Base-by-base conservation (phyloP, 345 rosid genomes). In the Gynandropsis gynandra region DNA sequence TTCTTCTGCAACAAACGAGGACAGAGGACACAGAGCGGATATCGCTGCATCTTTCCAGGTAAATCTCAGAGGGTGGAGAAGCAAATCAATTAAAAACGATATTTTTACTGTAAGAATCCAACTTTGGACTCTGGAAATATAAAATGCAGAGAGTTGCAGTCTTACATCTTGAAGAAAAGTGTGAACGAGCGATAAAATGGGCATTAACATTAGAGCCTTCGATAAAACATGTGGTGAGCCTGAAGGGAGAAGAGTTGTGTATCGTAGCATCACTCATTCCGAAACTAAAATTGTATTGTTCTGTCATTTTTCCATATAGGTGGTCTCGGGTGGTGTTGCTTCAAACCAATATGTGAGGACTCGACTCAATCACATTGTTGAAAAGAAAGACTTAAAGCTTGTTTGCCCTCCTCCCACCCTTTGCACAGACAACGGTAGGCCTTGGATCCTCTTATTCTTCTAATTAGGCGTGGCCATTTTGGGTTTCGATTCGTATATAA, bases 11-110 rank as follows among this genome's bases (percentile, higher is more conserved):
- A 80, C 79, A 56, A 67, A 42, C 34, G 74, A 74, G 63, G 98
- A 87, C 48, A 79, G 96, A 79, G 70, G 61, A 57, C 70, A 76
- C 40, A 76, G 98, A 63, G 96, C 98, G 58, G 89, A 90, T 63
- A 77, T 87, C 35, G 98, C 98, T 5, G 98, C 95, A 66, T 80
- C 98, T 61, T 90, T 90, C 69, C 98, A 89, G 94, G 97, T 86
- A 43, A 18, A 65, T 50, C 33, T n/a, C 34, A 3, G 16, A 3
- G 15, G 8, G 16, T 17, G 8, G 32, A 50, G 17, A 35, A 15
- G 10, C 14, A 6, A 17, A 35, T 8, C 42, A 12, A 43, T 53
- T 35, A 34, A 10, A 16, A 45, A 34, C 29, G 4, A 18, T 15
- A 13, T 19, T 55, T 52, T 47, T 32, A 21, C 60, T 16, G 19